Evolutionary conservation across 169 alveolate species (phyloP), one percentile per base, ranked within the genome.

Genomic region (Plasmodium gaboni): DNA sequence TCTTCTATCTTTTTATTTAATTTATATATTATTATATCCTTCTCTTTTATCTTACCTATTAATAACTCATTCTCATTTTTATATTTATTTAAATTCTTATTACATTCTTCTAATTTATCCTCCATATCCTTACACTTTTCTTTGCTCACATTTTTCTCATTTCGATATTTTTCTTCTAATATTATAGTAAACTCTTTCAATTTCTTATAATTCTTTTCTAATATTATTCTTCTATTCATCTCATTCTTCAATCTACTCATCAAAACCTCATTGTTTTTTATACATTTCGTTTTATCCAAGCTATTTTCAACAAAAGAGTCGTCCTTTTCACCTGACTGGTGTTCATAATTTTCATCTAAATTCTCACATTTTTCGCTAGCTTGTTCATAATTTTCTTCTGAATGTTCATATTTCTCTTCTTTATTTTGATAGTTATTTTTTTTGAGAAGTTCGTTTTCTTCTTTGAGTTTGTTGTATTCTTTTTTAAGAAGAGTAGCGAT

Each of bases 401-500:
- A 44, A 46, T n/a, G 48, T 5, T 32, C 53, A 5, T 4, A 15
- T 50, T 12, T 50, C 13, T 78, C 17, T 59, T 24, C 19, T 69
- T 24, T 53, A 3, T 53, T 55, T 17, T 9, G 8, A 9, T 5
- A 9, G n/a, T 8, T 9, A 2, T 26, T 32, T 46, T 26, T 78
- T 44, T 85, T 85, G 5, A 85, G 51, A 0, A 19, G 28, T 22
- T 85, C 86, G 38, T 85, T 85, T 38, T 85, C 91, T 50, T 85
- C 91, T 72, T 85, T 85, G 12, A 85, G n/a, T 51, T 85, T 85
- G 59, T 85, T 85, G 59, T 86, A 85, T 38, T 85, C 91, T 50
- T 73, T 85, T n/a, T 85, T 85, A 72, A 85, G 70, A 13, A 85
- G 32, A 0, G 74, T 17, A 12, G 73, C 91, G n/a, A 85, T 28